Percentiles rank a stretch among this genome's conserved stretches.
Evolutionary conservation across 2,329 filamentous ascomycete species (phyloP).

Genomic region (Stachybotrys chartarum): DNA sequence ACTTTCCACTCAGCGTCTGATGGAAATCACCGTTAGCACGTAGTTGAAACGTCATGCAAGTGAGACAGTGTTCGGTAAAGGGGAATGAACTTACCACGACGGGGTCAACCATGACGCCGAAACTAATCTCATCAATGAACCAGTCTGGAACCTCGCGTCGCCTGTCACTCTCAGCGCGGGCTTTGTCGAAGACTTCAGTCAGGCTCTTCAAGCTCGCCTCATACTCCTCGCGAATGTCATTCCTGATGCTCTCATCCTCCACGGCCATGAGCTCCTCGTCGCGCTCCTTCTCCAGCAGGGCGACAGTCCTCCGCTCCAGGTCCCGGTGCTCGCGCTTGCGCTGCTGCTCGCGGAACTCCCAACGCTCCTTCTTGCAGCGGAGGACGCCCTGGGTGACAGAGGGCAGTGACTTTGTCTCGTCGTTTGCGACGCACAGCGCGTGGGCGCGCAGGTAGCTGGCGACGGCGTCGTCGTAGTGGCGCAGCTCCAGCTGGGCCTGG

Average conservation of each 20-base stretch:
- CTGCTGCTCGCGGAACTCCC: slow-evolving; percentile 66
- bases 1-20: slow-evolving; percentile 77
- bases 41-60: too few species aligned
- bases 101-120: slow-evolving; percentile 67
- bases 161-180: slow-evolving; percentile 35
- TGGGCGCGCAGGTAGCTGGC: slow-evolving; percentile 66
- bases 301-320: slow-evolving; percentile 54
- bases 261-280: slow-evolving; percentile 31
- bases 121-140: slow-evolving; percentile 69
- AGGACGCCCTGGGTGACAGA: slow-evolving; percentile 69
- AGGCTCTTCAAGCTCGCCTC: slow-evolving; percentile 37
- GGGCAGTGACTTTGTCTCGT: slow-evolving; percentile 51
- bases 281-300: slow-evolving; percentile 39
- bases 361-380: slow-evolving; percentile 75
- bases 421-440: slow-evolving; percentile 56
- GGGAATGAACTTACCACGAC: slow-evolving; percentile 38
- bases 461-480: slow-evolving; percentile 61
- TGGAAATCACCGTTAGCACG: slow-evolving; percentile 8
- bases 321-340: slow-evolving; percentile 48
- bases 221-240: slow-evolving; percentile 40
- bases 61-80: too few species aligned
- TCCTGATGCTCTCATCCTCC: slow-evolving; percentile 39
- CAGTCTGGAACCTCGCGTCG: slow-evolving; percentile 64
- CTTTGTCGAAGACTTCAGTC: slow-evolving; percentile 43
- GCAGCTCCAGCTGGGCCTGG: slow-evolving; percentile 70